Evolutionary conservation across 768 basidiomycete genomes (phyloP), one percentile per base, ranked within the genome.

Genomic region (Mycena latifolia): DNA sequence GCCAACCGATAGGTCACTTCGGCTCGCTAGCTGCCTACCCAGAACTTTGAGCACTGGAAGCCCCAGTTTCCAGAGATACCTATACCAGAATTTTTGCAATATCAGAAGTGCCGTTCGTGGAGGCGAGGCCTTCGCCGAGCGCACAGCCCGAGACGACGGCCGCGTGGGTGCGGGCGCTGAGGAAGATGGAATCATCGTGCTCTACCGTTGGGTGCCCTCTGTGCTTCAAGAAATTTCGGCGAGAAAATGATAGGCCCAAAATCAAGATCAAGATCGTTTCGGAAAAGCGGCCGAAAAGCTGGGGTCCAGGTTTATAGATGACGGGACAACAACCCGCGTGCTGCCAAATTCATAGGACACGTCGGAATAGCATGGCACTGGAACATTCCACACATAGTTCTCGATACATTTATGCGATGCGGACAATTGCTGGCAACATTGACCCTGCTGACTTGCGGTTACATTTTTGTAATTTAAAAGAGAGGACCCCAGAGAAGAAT

Each of bases 231-330:
- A 22, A 18, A 11, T 5, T 4, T 28, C 10, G 5, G 31, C 1
- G 27, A 50, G 20, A 17, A 15, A 9, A 35, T 17, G n/a, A 53
- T 17, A 20, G 10, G 11, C 66, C 33, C 53, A 55, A 65, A 70
- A 20, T 70, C 59, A 31, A n/a, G n/a, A n/a, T n/a, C n/a, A n/a
- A 70, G 69, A 33, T 70, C 69, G 29, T 70, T 70, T n/a, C 63
- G 65, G 39, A 70, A 60, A 11, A 70, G 20, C 27, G 66, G 1
- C 69, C 69, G 66, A 14, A 70, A 18, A 37, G 66, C 69, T 22
- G 69, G 66, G n/a, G 20, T 61, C 61, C 3, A 66, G 47, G 6
- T 24, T 52, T 5, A 61, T 10, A 11, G 57, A 28, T 22, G 65
- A 51, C 10, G 65, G 57, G 18, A 55, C 33, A 2, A 61, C 35